Conservation (phyloP, 805 yeast species). For the Saccharomycopsis microspora region DNA sequence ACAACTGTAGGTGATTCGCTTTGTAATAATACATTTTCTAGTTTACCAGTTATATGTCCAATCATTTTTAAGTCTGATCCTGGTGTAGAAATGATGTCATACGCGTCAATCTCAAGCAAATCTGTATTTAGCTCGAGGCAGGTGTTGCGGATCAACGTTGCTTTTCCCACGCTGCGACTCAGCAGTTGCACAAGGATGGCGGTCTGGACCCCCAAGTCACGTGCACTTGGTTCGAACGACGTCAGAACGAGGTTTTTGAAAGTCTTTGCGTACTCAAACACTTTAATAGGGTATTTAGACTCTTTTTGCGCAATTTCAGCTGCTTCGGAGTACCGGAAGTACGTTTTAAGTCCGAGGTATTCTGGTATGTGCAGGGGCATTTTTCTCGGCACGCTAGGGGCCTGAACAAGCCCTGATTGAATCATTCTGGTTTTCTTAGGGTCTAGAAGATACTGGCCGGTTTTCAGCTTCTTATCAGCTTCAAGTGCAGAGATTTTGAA, state of each 20-base stretch:
- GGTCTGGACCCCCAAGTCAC: constrained; percentile 36
- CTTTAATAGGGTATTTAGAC: constrained; percentile 16
- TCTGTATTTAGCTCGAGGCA: constrained; percentile 54
- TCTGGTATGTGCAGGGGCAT: no score
- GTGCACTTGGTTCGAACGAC: constrained; percentile 25
- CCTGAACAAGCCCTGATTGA: constrained; percentile 47
- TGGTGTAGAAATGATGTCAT: constrained; percentile 37
- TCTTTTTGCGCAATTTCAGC: background rate
- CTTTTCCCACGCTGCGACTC: constrained; percentile 71
- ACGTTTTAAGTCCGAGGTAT: constrained; percentile 34
- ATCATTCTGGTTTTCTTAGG: constrained; percentile 57
- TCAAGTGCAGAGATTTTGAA: constrained; percentile 52
- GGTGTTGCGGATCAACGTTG: constrained; percentile 45
- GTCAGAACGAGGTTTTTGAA: constrained; percentile 47
- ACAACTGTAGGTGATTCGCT: constrained; percentile 38
- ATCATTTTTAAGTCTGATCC: constrained; percentile 71
- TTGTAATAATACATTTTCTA: constrained; percentile 47
- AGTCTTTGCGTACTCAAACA: constrained; percentile 38
- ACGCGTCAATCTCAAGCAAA: constrained; percentile 57
- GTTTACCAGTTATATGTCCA: constrained; percentile 65
- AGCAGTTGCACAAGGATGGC: constrained; percentile 57
- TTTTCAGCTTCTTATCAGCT: constrained; percentile 17
- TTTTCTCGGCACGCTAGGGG: background rate
- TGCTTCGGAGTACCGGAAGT: constrained; percentile 25
- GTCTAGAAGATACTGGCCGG: constrained; percentile 45